Evolutionary conservation across 768 basidiomycete species (phyloP), one percentile per base, ranked within the genome.

Genomic region (Chalciporus sphaerocephalus): DNA sequence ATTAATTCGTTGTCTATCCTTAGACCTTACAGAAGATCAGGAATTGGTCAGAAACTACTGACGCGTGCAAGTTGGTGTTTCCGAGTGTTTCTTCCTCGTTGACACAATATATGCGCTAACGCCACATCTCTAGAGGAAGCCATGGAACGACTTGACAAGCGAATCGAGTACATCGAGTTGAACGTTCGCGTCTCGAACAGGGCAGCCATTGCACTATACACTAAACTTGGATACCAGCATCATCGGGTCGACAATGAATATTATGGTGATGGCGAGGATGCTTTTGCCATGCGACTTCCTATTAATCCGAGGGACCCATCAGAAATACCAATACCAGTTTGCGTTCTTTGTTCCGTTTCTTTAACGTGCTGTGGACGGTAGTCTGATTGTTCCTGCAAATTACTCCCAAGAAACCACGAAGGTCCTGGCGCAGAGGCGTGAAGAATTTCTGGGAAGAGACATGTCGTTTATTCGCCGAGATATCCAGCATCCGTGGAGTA

Each of bases 161-260:
- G 28, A 8, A 35, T 67, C 30, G 40, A 51, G 24, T 50, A 48
- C 34, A 52, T 67, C 35, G 55, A 67, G 25, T 24, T 65, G 25
- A 55, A 67, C 2, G 65, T 65, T 27, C 58, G 63, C 33, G 60
- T 30, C 23, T 62, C 63, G 22, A 65, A 65, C 36, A 57, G 34
- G 21, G 48, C 54, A 9, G 63, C 63, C 12, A 37, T 28, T 24
- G 44, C 50, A 7, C 30, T 67, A 5, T 65, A 65, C 20, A 32
- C 32, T 2, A 58, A 53, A 13, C 57, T 65, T 9, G 63, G 62
- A 22, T 65, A 63, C 42, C 3, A 17, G 10, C n/a, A 34, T 13
- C 38, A 54, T 33, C 37, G 36, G 6, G 24, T 50, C 11, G 65
- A 52, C 1, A 15, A 15, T 2, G 54, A 48, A 32, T 67, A 64